Evolutionary conservation across 2,329 filamentous ascomycete species (phyloP).

Genomic region (Diaporthe vexans): DNA sequence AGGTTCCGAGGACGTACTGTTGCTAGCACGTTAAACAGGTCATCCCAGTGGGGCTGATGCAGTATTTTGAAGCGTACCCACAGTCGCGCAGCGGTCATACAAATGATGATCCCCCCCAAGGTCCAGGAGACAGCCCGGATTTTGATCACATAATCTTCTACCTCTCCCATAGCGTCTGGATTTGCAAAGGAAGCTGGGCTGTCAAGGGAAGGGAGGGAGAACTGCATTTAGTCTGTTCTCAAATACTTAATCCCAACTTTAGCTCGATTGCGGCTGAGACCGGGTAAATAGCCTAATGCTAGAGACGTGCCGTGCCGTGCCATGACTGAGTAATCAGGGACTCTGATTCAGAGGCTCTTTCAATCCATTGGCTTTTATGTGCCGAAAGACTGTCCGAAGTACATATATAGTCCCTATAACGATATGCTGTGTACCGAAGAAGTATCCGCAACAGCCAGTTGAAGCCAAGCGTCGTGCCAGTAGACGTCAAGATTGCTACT

Average conservation of each 20-base stretch:
- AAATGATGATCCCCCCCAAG: neutral
- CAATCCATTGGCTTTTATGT: neutral
- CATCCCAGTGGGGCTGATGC: neutral
- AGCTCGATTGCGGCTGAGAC: neutral
- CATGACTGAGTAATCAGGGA: neutral
- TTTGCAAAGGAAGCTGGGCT: too few relatives aligned
- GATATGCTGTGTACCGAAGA: neutral
- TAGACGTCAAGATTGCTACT: neutral
- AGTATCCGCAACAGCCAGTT: neutral
- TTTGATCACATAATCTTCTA: neutral
- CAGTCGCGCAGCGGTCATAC: neutral
- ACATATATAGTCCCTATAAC: neutral
- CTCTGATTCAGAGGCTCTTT: neutral
- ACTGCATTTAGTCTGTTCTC: too few relatives aligned
- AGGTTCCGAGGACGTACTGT: neutral
- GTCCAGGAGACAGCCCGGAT: neutral
- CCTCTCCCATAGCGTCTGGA: neutral
- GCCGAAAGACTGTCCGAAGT: neutral
- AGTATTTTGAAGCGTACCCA: neutral
- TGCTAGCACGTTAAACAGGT: neutral
- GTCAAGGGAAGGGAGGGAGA: too few relatives aligned
- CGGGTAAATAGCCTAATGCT: too few relatives aligned
- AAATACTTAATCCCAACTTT: neutral
- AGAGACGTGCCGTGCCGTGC: too few relatives aligned
- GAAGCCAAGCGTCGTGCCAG: neutral